phyloP scores from a whole-genome alignment of 140 eudicot species.

The Bidens hawaiensis region DNA sequence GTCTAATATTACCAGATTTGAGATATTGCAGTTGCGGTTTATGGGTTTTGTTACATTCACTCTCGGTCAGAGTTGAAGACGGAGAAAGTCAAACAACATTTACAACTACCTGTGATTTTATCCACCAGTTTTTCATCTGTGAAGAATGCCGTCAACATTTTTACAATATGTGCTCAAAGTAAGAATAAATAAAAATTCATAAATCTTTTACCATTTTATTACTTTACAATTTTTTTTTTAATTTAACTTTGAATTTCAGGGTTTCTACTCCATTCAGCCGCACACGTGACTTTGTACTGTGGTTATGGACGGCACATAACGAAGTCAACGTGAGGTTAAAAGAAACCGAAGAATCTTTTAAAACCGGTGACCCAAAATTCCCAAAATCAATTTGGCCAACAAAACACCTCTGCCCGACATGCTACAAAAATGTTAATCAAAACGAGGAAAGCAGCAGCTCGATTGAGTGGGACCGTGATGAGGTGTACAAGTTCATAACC shows the following conservation, averaged over 20 bases:
- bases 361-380: slow-evolving; percentile 74
- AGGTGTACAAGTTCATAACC: slow-evolving; percentile 64
- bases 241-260: slow-evolving; percentile 25
- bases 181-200: background rate
- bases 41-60: slow-evolving; percentile 90
- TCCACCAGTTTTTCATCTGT: slow-evolving; percentile 76
- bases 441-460: slow-evolving; percentile 24
- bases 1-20: background rate
- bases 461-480: slow-evolving; percentile 62
- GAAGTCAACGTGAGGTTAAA: slow-evolving; percentile 68
- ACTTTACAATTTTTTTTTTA: background rate
- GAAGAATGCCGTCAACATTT: slow-evolving; percentile 94
- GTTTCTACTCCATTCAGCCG: slow-evolving; percentile 68
- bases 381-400: slow-evolving; percentile 89
- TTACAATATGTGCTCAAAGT: slow-evolving; percentile 84
- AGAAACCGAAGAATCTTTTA: slow-evolving; percentile 56
- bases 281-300: slow-evolving; percentile 65
- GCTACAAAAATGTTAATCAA: slow-evolving; percentile 32
- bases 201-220: background rate
- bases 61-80: slow-evolving; percentile 87
- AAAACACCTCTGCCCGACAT: slow-evolving; percentile 73
- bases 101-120: slow-evolving; percentile 69
- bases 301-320: slow-evolving; percentile 91
- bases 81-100: slow-evolving; percentile 86
- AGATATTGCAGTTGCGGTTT: slow-evolving; percentile 77